These are phyloP conservation scores for Globisporangium solare DNA, from an alignment of 352 stramenopile species.

Conservation along the genomic window DNA sequence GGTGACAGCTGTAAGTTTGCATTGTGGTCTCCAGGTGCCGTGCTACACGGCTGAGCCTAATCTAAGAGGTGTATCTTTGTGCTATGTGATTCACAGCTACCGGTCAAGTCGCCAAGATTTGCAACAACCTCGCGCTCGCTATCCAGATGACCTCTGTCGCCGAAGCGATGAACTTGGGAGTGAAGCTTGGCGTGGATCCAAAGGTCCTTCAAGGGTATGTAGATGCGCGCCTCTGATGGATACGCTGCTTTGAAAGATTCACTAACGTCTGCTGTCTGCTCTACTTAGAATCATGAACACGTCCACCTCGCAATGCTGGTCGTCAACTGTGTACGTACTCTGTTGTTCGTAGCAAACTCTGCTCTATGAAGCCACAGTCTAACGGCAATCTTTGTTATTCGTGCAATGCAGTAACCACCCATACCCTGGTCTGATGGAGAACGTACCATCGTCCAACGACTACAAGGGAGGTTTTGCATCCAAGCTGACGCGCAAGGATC, in stretches of 20 bases:
- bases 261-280: neutral
- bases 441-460: slow-evolving; percentile 83
- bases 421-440: slow-evolving; percentile 89
- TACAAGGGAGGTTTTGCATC: slow-evolving; percentile 90
- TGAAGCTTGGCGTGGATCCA: slow-evolving; percentile 93
- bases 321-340: slow-evolving; percentile 85
- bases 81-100: slow-evolving; percentile 29
- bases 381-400: slow-evolving; percentile 1
- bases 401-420: slow-evolving; percentile 80
- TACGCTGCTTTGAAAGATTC: no score
- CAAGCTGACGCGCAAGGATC: slow-evolving; percentile 96
- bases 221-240: neutral
- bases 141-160: slow-evolving; percentile 96
- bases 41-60: no score
- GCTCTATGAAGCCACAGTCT: neutral
- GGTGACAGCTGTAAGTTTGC: slow-evolving; percentile 80
- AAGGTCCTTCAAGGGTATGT: slow-evolving; percentile 81
- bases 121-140: slow-evolving; percentile 97
- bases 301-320: slow-evolving; percentile 96
- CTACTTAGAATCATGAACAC: slow-evolving; percentile 92
- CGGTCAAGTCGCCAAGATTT: slow-evolving; percentile 92
- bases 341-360: neutral
- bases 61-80: no score
- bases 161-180: slow-evolving; percentile 96
- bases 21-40: no score